Conservation (phyloP, 2,329 filamentous ascomycete genomes). For the Daldinia sp. region DNA sequence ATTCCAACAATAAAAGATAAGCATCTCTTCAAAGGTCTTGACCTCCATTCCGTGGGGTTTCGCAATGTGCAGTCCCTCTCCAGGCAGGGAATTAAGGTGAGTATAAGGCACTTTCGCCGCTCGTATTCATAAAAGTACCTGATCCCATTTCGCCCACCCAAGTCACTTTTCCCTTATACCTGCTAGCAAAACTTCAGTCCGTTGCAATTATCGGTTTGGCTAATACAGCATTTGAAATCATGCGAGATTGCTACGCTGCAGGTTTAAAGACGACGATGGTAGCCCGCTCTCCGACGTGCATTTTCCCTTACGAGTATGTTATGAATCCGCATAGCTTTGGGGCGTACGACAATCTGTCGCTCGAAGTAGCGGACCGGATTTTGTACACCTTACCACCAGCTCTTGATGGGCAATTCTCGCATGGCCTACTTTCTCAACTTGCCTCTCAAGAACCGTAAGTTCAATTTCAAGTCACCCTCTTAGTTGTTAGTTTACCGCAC, state of each 20-base stretch:
- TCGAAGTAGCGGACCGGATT: not conserved
- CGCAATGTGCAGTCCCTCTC: not conserved
- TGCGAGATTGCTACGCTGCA: not conserved
- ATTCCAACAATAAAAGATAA: not conserved
- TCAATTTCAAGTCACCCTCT: not conserved
- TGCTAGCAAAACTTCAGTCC: not conserved
- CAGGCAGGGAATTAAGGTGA: not conserved
- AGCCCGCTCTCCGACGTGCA: not conserved
- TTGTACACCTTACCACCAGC: not conserved
- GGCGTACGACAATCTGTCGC: not conserved
- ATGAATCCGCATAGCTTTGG: not conserved
- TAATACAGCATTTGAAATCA: not conserved
- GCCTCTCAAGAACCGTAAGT: not conserved
- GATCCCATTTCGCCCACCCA: not conserved
- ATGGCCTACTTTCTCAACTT: not conserved
- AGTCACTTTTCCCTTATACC: not conserved
- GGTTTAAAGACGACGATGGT: not conserved
- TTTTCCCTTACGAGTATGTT: not conserved
- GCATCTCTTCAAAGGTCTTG: not conserved
- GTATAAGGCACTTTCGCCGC: not conserved
- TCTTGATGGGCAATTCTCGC: not conserved
- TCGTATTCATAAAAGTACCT: not conserved
- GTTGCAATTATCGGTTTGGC: not conserved
- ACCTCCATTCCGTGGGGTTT: not conserved
- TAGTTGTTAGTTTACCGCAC: no score